A percentile compares a stretch with the other conserved stretches of the same genome.
These are phyloP conservation scores for Chlorella variabilis DNA, from an alignment of 163 green algal genomes.

Conservation along the genomic window DNA sequence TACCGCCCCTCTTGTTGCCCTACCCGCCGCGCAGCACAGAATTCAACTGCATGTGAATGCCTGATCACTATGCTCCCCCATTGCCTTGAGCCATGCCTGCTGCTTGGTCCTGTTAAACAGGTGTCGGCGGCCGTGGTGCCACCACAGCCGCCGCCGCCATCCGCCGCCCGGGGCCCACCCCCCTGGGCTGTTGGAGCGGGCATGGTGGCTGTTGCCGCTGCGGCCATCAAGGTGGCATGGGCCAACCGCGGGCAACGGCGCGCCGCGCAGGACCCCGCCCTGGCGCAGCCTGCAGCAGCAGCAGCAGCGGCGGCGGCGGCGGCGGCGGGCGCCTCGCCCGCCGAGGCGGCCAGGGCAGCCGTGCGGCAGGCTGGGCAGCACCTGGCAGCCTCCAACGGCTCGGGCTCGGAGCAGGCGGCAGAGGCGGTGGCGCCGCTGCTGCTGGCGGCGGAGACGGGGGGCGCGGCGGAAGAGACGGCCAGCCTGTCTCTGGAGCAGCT, in stretches of 20 bases:
- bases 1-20: too few species aligned
- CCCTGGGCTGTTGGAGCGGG: not conserved
- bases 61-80: too few species aligned
- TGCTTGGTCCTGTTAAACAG: too few species aligned
- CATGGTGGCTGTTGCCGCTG: conserved; percentile 4
- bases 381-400: not conserved
- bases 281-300: not conserved
- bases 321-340: not conserved
- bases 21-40: too few species aligned
- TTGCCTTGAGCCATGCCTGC: too few species aligned
- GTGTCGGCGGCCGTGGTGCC: not conserved
- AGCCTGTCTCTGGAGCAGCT: conserved; percentile 38
- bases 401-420: not conserved
- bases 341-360: not conserved
- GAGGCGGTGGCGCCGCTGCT: conserved; percentile 18
- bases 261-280: not conserved
- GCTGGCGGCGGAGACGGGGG: conserved; percentile 37
- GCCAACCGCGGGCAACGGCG: not conserved
- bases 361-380: not conserved
- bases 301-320: not conserved
- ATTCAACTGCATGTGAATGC: not conserved
- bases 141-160: conserved; percentile 2
- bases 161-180: not conserved
- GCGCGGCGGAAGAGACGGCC: conserved; percentile 13
- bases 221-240: conserved; percentile 5